Evolutionary conservation across 2,329 filamentous ascomycete species (phyloP).

Genomic region (Trichophaea hybrida): DNA sequence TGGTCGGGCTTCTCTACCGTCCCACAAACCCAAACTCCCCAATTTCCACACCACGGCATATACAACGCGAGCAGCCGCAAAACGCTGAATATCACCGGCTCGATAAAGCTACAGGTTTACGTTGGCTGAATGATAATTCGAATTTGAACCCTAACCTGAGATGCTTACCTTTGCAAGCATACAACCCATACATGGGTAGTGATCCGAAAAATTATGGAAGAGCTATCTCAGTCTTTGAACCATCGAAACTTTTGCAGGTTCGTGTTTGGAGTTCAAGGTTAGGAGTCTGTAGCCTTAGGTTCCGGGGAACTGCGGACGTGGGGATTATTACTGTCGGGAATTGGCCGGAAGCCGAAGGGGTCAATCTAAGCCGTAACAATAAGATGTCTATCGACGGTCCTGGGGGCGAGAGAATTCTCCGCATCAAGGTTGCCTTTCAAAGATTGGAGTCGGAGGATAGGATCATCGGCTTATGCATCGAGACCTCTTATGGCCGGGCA

Average conservation of each 20-base stretch:
- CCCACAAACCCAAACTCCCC: not conserved
- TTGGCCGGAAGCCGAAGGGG: conserved; percentile 15
- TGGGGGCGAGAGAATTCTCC: conserved; percentile 16
- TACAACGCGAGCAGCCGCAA: too few species aligned
- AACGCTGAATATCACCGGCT: too few species aligned
- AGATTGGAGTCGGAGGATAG: conserved; percentile 10
- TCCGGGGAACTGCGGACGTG: conserved; percentile 17
- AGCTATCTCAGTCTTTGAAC: conserved; percentile 17
- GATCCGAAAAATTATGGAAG: conserved; percentile 9
- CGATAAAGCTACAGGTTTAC: too few species aligned
- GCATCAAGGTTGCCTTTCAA: conserved; percentile 14
- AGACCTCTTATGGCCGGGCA: conserved; percentile 12
- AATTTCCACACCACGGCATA: too few species aligned
- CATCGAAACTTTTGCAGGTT: conserved; percentile 16
- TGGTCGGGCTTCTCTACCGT: not conserved
- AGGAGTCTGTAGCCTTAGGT: conserved; percentile 18
- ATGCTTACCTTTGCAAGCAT: too few species aligned
- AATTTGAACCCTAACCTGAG: too few species aligned
- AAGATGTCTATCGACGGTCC: conserved; percentile 18
- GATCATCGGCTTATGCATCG: conserved; percentile 18
- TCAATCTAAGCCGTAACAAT: conserved; percentile 11
- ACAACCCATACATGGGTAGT: too few species aligned
- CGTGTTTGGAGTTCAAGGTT: conserved; percentile 11
- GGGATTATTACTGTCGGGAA: conserved; percentile 20
- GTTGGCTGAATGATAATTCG: too few species aligned